These are phyloP conservation scores for Aspergillus latus DNA, from an alignment of 2,329 filamentous ascomycete species.

Conservation along the genomic window DNA sequence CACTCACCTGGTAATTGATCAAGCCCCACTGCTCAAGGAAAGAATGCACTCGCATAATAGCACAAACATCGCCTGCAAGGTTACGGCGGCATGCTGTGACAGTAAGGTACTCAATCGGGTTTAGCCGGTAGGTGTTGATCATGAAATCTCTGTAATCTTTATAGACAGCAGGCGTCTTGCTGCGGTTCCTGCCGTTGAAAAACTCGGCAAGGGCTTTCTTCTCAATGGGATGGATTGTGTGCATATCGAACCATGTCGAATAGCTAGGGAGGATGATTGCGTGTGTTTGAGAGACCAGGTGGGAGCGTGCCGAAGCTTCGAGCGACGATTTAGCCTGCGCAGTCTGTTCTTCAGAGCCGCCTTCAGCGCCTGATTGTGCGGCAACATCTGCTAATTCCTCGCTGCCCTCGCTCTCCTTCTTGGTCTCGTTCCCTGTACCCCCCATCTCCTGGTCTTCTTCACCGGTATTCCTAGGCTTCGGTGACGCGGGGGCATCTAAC, in stretches of 20 bases:
- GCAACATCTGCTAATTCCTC: slow-evolving; percentile 50
- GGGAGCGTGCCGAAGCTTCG: slow-evolving; percentile 84
- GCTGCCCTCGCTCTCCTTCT: slow-evolving; percentile 46
- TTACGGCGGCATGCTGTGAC: slow-evolving; percentile 95
- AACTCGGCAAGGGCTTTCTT: slow-evolving; percentile 95
- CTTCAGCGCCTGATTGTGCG: slow-evolving; percentile 47
- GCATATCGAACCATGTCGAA: slow-evolving; percentile 99
- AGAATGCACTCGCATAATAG: slow-evolving; percentile 97
- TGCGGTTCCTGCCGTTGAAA: slow-evolving; percentile 97
- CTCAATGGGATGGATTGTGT: slow-evolving; percentile 83
- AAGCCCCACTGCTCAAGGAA: slow-evolving; percentile 98
- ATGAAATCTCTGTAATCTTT: slow-evolving; percentile 99
- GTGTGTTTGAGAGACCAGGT: slow-evolving; percentile 90
- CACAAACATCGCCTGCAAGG: slow-evolving; percentile 93
- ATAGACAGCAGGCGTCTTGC: slow-evolving; percentile 95
- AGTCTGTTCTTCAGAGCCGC: slow-evolving; percentile 54
- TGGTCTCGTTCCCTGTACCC: slow-evolving; percentile 54
- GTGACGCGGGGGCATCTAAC: slow-evolving; percentile 67
- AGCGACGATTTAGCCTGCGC: slow-evolving; percentile 75
- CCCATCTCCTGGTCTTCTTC: slow-evolving; percentile 79
- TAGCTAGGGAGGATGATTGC: slow-evolving; percentile 97
- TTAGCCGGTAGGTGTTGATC: slow-evolving; percentile 98
- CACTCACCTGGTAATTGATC: slow-evolving; percentile 94
- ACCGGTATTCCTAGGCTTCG: slow-evolving; percentile 60
- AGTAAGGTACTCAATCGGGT: slow-evolving; percentile 92